Evolutionary conservation across 805 yeast genomes (phyloP).

Genomic region (Kurtzmaniella cleridarum): DNA sequence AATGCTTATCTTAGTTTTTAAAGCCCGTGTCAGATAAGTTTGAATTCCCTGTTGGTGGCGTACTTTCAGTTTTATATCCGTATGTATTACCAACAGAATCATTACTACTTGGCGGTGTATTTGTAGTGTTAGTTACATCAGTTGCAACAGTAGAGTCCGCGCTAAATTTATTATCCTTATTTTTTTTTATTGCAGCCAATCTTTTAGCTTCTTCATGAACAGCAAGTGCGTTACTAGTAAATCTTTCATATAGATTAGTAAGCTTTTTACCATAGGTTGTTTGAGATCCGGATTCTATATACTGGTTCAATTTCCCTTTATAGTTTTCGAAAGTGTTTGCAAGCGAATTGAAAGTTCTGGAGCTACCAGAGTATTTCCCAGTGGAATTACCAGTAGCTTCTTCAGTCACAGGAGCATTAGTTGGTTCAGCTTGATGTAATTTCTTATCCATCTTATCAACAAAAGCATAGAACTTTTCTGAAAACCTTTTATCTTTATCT

Average conservation of each 20-base stretch:
- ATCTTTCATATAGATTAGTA: conserved; percentile 53
- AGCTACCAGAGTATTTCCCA: conserved; percentile 21
- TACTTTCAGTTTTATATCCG: too few species aligned
- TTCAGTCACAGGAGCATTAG: too few species aligned
- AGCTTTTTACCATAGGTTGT: conserved; percentile 53
- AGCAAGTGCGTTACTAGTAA: conserved; percentile 51
- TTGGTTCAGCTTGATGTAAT: conserved; percentile 49
- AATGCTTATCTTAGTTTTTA: too few species aligned
- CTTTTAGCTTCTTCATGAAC: conserved; percentile 74
- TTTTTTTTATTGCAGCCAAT: conserved; percentile 55
- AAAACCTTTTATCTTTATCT: conserved; percentile 61
- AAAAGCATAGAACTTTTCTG: conserved; percentile 52
- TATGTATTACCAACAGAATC: neutral
- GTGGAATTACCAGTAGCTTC: conserved; percentile 41
- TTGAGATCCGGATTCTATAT: conserved; percentile 42
- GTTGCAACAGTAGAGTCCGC: conserved; percentile 2
- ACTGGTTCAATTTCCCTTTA: conserved; percentile 33
- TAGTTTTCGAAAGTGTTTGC: conserved; percentile 27
- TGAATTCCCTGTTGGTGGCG: too few species aligned
- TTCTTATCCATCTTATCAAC: conserved; percentile 51
- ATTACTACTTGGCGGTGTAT: conserved; percentile 4
- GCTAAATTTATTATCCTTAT: conserved; percentile 9
- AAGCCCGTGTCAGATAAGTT: too few species aligned
- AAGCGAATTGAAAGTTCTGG: too few species aligned
- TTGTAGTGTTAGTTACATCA: conserved; percentile 6